Evolutionary conservation across 768 basidiomycete genomes (phyloP).

Genomic region (Lactarius vividus): DNA sequence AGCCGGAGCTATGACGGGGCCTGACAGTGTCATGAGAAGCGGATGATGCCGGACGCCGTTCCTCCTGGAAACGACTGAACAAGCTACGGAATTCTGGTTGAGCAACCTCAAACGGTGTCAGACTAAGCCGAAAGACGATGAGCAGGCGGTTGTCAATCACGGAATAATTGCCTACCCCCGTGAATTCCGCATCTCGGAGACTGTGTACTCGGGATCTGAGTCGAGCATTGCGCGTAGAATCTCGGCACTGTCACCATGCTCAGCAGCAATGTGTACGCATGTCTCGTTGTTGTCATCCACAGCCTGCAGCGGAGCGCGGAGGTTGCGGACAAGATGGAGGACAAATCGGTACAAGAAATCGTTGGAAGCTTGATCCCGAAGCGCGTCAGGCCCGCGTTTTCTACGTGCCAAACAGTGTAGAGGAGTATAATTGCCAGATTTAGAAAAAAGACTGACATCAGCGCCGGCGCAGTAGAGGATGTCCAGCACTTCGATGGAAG

Average conservation of each 20-base stretch:
- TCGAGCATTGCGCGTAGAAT: conserved; percentile 62
- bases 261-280: conserved; percentile 77
- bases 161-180: conserved; percentile 53
- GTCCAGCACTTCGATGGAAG: conserved; percentile 62
- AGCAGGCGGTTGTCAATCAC: conserved; percentile 1
- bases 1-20: conserved; percentile 46
- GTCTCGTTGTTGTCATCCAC: conserved; percentile 68
- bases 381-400: conserved; percentile 26
- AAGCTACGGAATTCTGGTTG: conserved; percentile 63
- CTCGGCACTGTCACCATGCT: conserved; percentile 64
- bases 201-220: conserved; percentile 54
- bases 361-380: conserved; percentile 24
- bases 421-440: conserved; percentile 29
- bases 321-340: conserved; percentile 65
- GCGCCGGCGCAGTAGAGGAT: conserved; percentile 74
- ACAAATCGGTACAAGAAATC: conserved; percentile 49
- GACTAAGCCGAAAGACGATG: conserved; percentile 36
- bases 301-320: conserved; percentile 66
- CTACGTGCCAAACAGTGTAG: conserved; percentile 29
- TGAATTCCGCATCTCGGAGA: conserved; percentile 62
- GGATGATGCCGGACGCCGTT: conserved; percentile 49
- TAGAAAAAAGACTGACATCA: conserved; percentile 61
- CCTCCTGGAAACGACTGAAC: conserved; percentile 53
- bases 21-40: conserved; percentile 50
- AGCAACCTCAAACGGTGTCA: conserved; percentile 66